These are phyloP conservation scores for Dianthus caryophyllus DNA, from an alignment of 148 eudicot genomes.

Conservation along the genomic window DNA sequence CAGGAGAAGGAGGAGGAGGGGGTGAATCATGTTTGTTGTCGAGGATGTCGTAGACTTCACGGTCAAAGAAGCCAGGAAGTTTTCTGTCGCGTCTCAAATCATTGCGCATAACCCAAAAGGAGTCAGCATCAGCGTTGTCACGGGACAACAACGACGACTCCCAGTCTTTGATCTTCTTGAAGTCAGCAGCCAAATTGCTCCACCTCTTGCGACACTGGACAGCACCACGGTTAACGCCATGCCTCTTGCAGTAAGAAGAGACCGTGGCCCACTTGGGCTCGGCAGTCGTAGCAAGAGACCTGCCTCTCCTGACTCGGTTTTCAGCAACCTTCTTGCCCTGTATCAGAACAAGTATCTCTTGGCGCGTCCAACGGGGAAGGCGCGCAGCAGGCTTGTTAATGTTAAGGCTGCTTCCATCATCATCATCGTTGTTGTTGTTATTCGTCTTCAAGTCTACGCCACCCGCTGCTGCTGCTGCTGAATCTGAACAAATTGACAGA, in stretches of 20 bases:
- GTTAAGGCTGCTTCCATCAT: constrained; percentile 16
- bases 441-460: constrained; percentile 8
- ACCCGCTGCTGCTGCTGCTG: background rate
- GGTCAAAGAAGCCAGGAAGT: constrained; percentile 84
- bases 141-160: constrained; percentile 44
- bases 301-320: constrained; percentile 57
- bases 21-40: constrained; percentile 12
- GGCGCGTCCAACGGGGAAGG: constrained; percentile 85
- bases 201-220: constrained; percentile 92
- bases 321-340: constrained; percentile 85
- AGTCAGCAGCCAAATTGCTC: constrained; percentile 89
- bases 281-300: constrained; percentile 32
- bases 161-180: constrained; percentile 91
- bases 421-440: background rate
- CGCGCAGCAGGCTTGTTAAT: constrained; percentile 39
- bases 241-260: constrained; percentile 66
- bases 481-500: background rate
- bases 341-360: constrained; percentile 74
- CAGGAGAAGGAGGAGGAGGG: constrained; percentile 23
- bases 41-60: constrained; percentile 72
- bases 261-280: constrained; percentile 93
- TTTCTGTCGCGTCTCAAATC: constrained; percentile 76
- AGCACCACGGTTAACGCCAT: constrained; percentile 88
- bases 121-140: constrained; percentile 54
- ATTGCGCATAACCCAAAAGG: constrained; percentile 89